Evolutionary conservation across 257 asterid species (phyloP).

Genomic region (Plantago major): DNA sequence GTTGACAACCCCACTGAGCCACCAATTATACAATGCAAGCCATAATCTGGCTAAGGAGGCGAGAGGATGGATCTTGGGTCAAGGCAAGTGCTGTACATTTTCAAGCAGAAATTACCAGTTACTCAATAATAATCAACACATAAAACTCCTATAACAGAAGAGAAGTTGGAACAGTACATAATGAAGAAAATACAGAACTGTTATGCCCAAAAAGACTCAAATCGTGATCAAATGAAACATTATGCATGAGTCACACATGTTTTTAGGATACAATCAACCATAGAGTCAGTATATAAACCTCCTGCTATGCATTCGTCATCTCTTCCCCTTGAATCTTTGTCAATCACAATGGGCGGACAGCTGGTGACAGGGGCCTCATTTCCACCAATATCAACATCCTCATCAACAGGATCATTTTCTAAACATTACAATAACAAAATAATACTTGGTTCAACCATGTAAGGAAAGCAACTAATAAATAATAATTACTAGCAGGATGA

Average conservation of each 20-base stretch:
- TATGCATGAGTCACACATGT: too few relatives aligned
- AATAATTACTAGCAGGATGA: conserved; percentile 10
- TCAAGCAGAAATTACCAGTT: background rate
- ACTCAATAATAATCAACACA: conserved; percentile 5
- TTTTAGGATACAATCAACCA: background rate
- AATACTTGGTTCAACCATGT: conserved; percentile 17
- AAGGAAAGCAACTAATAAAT: conserved; percentile 3
- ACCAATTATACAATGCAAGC: too few relatives aligned
- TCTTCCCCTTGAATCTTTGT: conserved; percentile 37
- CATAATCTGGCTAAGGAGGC: too few relatives aligned
- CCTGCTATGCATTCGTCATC: conserved; percentile 43
- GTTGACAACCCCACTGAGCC: too few relatives aligned
- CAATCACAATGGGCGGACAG: conserved; percentile 60
- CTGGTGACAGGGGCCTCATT: conserved; percentile 78
- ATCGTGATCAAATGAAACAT: too few relatives aligned
- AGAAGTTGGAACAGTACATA: background rate
- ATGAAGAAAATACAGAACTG: background rate
- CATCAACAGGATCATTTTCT: conserved; percentile 60
- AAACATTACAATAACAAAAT: conserved; percentile 14
- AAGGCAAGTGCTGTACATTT: too few relatives aligned
- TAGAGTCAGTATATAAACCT: conserved; percentile 27
- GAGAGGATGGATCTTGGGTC: too few relatives aligned
- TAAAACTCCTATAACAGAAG: background rate
- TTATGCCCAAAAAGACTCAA: too few relatives aligned
- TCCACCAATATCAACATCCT: conserved; percentile 80